phyloP scores from a whole-genome alignment of 345 rosid genomes.

The Eucalyptus tenuipes region DNA sequence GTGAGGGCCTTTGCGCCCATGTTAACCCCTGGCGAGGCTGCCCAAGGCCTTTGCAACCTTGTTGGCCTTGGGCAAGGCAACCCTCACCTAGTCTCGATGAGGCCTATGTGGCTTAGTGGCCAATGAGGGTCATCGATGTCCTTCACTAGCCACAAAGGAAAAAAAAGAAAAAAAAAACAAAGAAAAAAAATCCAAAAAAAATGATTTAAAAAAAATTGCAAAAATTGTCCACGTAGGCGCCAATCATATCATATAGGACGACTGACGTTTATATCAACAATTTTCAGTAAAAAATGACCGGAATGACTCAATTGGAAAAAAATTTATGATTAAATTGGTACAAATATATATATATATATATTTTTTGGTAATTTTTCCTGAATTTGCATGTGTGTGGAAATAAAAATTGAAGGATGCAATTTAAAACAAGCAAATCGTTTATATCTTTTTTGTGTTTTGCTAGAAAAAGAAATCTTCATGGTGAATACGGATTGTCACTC shows the following conservation, averaged over 20 bases:
- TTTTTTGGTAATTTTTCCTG: neutral
- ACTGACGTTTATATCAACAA: rapidly evolving
- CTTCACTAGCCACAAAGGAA: rapidly evolving
- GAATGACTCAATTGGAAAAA: too few species aligned
- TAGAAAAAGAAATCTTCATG: neutral
- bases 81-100: rapidly evolving
- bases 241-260: rapidly evolving
- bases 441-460: neutral
- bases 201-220: too few species aligned
- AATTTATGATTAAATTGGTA: too few species aligned
- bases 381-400: neutral
- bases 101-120: too few species aligned
- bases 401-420: neutral
- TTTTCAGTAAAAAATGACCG: rapidly evolving
- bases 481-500: neutral
- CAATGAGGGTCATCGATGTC: too few species aligned
- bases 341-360: neutral
- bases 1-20: too few species aligned
- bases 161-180: too few species aligned
- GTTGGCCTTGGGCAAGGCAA: too few species aligned
- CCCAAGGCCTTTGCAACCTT: too few species aligned
- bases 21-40: rapidly evolving
- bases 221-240: too few species aligned
- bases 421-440: neutral
- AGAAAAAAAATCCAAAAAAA: too few species aligned